Percentiles rank a stretch among this genome's conserved stretches.
These are phyloP conservation scores for Lindgomyces ingoldianus DNA, from an alignment of 495 filamentous ascomycete species.

Conservation along the genomic window DNA sequence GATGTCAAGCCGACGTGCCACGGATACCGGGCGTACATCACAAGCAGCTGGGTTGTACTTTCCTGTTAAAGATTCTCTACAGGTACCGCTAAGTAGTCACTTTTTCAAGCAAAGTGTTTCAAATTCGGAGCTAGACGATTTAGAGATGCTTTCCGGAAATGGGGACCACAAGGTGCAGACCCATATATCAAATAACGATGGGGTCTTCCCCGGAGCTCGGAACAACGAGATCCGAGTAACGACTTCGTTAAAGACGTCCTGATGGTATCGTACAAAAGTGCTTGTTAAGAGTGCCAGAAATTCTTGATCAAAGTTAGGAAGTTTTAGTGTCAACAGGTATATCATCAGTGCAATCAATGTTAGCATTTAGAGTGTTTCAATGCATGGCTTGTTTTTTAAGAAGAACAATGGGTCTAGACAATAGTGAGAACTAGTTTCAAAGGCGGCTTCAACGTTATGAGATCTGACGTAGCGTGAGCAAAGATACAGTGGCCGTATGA, in stretches of 20 bases:
- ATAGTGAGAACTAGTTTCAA: not conserved
- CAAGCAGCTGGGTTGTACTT: not conserved
- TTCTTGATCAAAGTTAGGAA: not conserved
- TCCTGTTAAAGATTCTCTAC: conserved; percentile 2
- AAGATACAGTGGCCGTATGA: not conserved
- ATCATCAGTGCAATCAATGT: not conserved
- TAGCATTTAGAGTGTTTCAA: not conserved
- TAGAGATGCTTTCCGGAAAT: conserved; percentile 4
- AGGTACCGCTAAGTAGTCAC: conserved; percentile 1
- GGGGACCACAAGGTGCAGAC: conserved; percentile 3
- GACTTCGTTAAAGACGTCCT: conserved; percentile 2
- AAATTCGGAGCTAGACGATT: conserved; percentile 5
- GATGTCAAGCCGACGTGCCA: conserved; percentile 3
- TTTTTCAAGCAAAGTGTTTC: not conserved
- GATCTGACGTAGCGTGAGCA: not conserved
- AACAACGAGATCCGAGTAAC: not conserved
- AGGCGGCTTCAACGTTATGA: not conserved
- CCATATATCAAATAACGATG: conserved; percentile 3
- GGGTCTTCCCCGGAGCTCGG: not conserved
- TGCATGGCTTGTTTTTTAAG: not conserved
- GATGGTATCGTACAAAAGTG: not conserved
- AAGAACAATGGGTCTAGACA: not conserved
- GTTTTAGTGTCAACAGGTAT: not conserved
- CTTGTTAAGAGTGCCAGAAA: not conserved
- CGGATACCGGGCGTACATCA: not conserved